Evolutionary conservation across 768 basidiomycete species (phyloP), one percentile per base, ranked within the genome.

Genomic region (Chiua virens): DNA sequence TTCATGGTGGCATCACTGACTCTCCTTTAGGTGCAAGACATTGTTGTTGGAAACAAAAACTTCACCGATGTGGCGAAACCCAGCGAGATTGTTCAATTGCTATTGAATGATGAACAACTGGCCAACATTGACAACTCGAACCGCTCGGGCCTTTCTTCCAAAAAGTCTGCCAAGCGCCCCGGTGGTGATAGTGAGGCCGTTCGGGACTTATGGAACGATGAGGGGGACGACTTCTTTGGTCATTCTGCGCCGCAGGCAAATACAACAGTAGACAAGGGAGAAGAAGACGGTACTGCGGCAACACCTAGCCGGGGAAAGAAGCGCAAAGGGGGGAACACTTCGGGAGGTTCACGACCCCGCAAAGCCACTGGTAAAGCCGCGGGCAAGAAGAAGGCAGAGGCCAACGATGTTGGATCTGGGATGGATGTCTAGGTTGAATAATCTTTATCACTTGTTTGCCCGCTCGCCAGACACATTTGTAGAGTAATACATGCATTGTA

Each of bases 11-110:
- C 21, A 14, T 27, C 35, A 35, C 46, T 46, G 38, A 43, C 46
- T 49, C 45, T 53, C 23, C 52, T 48, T 20, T 50, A 95, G 92
- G 95, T 98, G 5, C 97, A 98, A 83, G 97, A 99, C 61, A 96
- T 98, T 53, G 97, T 99, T 46, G 97, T 99, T 8, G 97, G 97
- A 46, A 95, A 91, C 73, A 98, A 97, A 71, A 92, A 84, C 54
- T 86, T 97, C 66, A 92, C 89, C 2, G 94, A 97, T 56, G 89
- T 89, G 47, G 83, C 92, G 18, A 95, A 93, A 67, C 92, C 93
- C 23, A 95, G 92, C 72, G 97, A 99, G 69, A 97, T 99, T 48
- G 96, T 96, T 15, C 93, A 94, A 54, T 71, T 99, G 40, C 76
- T 99, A 44, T 80, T 99, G 61, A 95, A 93, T 62, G 95, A 98